phyloP scores from a whole-genome alignment of 1,284 basidiomycete species.

The Phellopilus nigrolimitatus region DNA sequence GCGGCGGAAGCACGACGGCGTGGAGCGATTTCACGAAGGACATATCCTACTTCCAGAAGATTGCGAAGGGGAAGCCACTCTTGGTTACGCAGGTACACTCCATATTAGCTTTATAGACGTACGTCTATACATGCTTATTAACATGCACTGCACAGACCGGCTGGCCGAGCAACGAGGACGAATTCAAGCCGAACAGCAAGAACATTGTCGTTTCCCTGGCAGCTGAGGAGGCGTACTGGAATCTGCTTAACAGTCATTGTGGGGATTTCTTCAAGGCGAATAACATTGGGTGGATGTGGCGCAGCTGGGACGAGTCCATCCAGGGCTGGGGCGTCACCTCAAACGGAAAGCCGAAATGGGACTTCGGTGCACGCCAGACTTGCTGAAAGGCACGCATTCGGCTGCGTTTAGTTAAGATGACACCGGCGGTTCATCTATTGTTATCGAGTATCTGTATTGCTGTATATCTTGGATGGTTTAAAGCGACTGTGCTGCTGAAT shows the following conservation, averaged over 20 bases:
- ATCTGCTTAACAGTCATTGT: constrained; percentile 21
- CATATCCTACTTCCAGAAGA: constrained; percentile 10
- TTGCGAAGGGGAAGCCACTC: constrained; percentile 17
- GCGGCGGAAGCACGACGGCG: constrained; percentile 8
- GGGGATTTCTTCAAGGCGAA: constrained; percentile 18
- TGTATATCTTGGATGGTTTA: too few relatives aligned
- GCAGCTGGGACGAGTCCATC: constrained; percentile 17
- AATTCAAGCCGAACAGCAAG: constrained; percentile 20
- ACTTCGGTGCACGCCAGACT: constrained; percentile 3
- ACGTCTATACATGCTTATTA: too few relatives aligned
- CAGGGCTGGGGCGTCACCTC: constrained; percentile 13
- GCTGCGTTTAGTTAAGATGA: too few relatives aligned
- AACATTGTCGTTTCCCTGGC: constrained; percentile 18
- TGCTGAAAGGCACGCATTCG: too few relatives aligned
- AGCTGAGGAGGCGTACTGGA: constrained; percentile 20
- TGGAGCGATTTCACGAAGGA: constrained; percentile 16
- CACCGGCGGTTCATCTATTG: too few relatives aligned
- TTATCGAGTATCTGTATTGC: too few relatives aligned
- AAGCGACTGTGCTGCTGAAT: too few relatives aligned
- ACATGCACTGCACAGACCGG: constrained; percentile 14
- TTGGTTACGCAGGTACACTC: constrained; percentile 15
- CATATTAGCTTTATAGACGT: too few relatives aligned
- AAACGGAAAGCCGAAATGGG: constrained; percentile 16
- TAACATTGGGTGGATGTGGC: constrained; percentile 20
- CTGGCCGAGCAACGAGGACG: constrained; percentile 22